These are phyloP conservation scores for Aureobasidium sp. DNA, from an alignment of 2,329 filamentous ascomycete genomes.

Conservation along the genomic window DNA sequence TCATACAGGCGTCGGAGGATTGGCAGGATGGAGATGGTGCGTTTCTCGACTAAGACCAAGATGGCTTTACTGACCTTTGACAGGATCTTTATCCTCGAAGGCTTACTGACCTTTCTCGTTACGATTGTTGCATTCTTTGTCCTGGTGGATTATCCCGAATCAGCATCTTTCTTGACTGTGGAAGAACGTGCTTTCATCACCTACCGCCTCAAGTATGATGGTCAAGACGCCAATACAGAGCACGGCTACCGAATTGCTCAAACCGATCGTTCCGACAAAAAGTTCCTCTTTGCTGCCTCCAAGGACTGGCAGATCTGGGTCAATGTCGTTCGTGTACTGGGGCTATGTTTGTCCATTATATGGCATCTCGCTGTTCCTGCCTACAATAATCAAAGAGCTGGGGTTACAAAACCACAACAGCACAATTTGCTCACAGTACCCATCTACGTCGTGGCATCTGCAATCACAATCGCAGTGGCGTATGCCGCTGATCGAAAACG, in stretches of 20 bases:
- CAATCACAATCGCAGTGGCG: constrained; percentile 20
- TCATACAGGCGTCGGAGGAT: constrained; percentile 16
- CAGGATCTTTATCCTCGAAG: constrained; percentile 22
- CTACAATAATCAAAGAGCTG: constrained; percentile 36
- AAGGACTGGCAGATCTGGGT: constrained; percentile 41
- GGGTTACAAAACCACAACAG: constrained; percentile 36
- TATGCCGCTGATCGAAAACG: constrained; percentile 22
- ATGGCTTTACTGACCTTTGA: neutral
- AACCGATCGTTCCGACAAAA: constrained; percentile 24
- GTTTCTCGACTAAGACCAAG: neutral
- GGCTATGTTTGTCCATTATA: constrained; percentile 47
- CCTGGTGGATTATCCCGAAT: constrained; percentile 52
- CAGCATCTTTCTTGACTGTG: constrained; percentile 35
- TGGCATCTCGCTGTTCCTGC: constrained; percentile 31
- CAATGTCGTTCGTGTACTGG: constrained; percentile 56
- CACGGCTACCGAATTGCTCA: constrained; percentile 16
- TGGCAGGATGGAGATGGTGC: constrained; percentile 29
- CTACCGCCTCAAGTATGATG: constrained; percentile 19
- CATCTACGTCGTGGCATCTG: constrained; percentile 30
- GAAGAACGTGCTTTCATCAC: constrained; percentile 19
- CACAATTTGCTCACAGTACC: constrained; percentile 39
- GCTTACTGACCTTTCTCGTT: constrained; percentile 27
- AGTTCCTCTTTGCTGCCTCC: constrained; percentile 38
- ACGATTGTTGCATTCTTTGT: constrained; percentile 36
- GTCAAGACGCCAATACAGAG: constrained; percentile 11